Evolutionary conservation across 2,329 filamentous ascomycete species (phyloP).

Genomic region (Stagonosporopsis tanaceti): DNA sequence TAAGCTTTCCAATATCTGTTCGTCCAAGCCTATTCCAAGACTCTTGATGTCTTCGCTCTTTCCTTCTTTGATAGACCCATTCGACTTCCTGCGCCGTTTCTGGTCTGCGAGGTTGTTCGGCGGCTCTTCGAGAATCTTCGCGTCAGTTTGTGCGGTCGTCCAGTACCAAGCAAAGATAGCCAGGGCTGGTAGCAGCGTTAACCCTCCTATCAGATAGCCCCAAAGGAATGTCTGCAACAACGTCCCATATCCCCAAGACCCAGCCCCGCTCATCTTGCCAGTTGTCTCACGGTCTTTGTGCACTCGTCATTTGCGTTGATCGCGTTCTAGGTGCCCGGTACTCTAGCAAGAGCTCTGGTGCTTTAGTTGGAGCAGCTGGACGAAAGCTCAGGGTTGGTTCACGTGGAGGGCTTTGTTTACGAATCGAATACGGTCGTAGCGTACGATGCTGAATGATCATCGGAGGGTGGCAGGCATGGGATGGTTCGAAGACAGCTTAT

Average conservation of each 20-base stretch:
- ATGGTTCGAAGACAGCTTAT: not conserved
- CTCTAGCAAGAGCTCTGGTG: not conserved
- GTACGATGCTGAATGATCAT: conserved; percentile 16
- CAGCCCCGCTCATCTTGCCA: conserved; percentile 35
- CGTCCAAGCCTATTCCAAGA: conserved; percentile 31
- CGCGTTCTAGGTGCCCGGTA: not conserved
- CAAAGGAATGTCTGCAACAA: conserved; percentile 37
- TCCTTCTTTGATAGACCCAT: conserved; percentile 20
- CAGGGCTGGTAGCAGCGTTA: conserved; percentile 33
- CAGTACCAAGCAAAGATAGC: conserved; percentile 30
- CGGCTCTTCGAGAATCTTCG: conserved; percentile 14
- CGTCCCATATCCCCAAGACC: conserved; percentile 36
- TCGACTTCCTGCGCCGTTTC: conserved; percentile 22
- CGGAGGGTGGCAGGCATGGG: conserved; percentile 6
- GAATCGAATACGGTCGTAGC: conserved; percentile 23
- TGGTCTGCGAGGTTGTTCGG: conserved; percentile 13
- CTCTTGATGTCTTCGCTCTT: conserved; percentile 23
- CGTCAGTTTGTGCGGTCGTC: conserved; percentile 26
- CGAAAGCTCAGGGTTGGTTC: conserved; percentile 12
- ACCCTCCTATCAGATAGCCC: conserved; percentile 36
- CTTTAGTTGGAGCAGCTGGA: not conserved
- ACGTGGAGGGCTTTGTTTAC: conserved; percentile 15
- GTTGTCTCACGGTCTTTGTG: conserved; percentile 22
- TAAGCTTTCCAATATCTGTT: conserved; percentile 34
- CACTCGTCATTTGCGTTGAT: conserved; percentile 25